These are phyloP conservation scores for Gastrodia elata DNA, from an alignment of 106 monocot genomes.

Conservation along the genomic window DNA sequence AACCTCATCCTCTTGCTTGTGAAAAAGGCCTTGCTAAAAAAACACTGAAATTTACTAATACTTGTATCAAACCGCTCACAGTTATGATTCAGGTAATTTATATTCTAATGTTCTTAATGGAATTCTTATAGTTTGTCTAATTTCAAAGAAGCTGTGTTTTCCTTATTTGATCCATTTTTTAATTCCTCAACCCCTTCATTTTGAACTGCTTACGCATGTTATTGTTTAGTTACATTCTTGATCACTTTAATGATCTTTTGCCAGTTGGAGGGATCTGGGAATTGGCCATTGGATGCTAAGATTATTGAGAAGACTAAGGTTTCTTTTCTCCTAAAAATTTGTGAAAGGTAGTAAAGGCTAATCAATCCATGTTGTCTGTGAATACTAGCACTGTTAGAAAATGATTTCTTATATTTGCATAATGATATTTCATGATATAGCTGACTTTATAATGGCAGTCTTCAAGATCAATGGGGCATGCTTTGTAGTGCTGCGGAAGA, in stretches of 20 bases:
- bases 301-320: constrained; percentile 89
- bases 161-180: not conserved
- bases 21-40: constrained; percentile 31
- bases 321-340: constrained; percentile 91
- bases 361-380: not conserved
- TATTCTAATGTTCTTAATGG: constrained; percentile 6
- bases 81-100: constrained; percentile 84
- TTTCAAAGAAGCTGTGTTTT: not conserved
- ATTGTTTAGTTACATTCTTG: constrained; percentile 1
- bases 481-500: constrained; percentile 62
- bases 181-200: not conserved
- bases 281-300: constrained; percentile 74
- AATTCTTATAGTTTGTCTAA: not conserved
- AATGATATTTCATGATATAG: not conserved
- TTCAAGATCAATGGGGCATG: constrained; percentile 54
- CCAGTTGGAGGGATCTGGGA: constrained; percentile 95
- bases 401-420: not conserved
- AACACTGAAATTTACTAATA: constrained; percentile 29
- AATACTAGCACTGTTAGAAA: not conserved
- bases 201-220: not conserved
- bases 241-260: constrained; percentile 9
- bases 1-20: constrained; percentile 75
- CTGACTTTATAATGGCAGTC: constrained; percentile 30
- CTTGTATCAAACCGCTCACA: constrained; percentile 66
- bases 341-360: constrained; percentile 44